These are phyloP conservation scores for Cladosporium halotolerans DNA, from an alignment of 2,329 filamentous ascomycete species.

Conservation along the genomic window DNA sequence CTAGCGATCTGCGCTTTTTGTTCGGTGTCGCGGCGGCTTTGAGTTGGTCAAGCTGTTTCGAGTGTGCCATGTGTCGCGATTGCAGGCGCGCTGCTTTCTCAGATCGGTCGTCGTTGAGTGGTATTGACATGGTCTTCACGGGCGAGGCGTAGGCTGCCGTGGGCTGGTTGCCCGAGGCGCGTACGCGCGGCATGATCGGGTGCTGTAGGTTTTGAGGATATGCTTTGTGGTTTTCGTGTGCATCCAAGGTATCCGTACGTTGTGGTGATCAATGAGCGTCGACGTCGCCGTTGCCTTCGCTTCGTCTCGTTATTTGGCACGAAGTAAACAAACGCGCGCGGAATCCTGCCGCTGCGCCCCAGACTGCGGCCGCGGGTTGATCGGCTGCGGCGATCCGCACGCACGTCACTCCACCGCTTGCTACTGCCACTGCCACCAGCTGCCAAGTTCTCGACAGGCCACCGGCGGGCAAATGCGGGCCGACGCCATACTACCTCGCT, in stretches of 20 bases:
- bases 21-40: slow-evolving; percentile 71
- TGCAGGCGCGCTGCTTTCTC: slow-evolving; percentile 87
- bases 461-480: no score
- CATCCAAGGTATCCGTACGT: neutral
- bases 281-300: neutral
- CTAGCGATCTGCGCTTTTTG: slow-evolving; percentile 40
- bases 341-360: neutral
- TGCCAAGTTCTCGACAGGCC: no score
- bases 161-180: slow-evolving; percentile 42
- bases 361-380: neutral
- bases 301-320: neutral
- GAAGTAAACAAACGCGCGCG: slow-evolving; percentile 9
- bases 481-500: no score
- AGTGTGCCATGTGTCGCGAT: slow-evolving; percentile 79
- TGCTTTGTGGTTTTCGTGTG: neutral
- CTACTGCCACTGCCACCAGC: no score
- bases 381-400: no score
- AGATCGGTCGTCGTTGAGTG: slow-evolving; percentile 88
- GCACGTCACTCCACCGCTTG: no score
- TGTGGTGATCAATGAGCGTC: neutral
- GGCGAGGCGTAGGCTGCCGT: slow-evolving; percentile 48
- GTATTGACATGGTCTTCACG: slow-evolving; percentile 61
- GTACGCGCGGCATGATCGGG: slow-evolving; percentile 29
- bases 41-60: slow-evolving; percentile 87
- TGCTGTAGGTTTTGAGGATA: neutral